These are phyloP conservation scores for Talaromyces sp. DNA, from an alignment of 2,329 filamentous ascomycete species.

Conservation along the genomic window DNA sequence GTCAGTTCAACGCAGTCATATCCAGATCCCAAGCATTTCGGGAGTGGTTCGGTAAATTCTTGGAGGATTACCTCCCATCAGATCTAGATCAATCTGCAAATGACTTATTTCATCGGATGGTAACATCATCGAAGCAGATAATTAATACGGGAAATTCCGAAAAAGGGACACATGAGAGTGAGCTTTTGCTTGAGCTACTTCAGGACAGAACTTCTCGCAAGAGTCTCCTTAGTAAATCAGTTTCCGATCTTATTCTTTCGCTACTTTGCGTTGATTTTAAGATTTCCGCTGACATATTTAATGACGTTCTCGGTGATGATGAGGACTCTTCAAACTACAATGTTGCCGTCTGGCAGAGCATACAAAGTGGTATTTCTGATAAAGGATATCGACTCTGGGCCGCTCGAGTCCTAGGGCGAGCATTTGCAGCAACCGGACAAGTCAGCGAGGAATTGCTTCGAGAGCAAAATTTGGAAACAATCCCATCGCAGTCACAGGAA, in stretches of 20 bases:
- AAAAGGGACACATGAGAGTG: slow-evolving; percentile 70
- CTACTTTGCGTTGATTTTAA: slow-evolving; percentile 71
- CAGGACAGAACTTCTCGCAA: slow-evolving; percentile 63
- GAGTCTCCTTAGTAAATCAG: slow-evolving; percentile 68
- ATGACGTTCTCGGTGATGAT: slow-evolving; percentile 70
- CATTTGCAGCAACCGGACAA: slow-evolving; percentile 73
- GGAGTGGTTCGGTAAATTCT: slow-evolving; percentile 69
- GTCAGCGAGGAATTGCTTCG: slow-evolving; percentile 49
- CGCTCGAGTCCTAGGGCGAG: slow-evolving; percentile 75
- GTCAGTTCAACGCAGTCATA: slow-evolving; percentile 73
- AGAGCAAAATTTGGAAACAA: slow-evolving; percentile 33
- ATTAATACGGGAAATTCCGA: slow-evolving; percentile 66
- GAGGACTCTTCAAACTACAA: slow-evolving; percentile 60
- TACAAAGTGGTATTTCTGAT: slow-evolving; percentile 61
- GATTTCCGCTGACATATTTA: slow-evolving; percentile 53
- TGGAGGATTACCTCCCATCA: slow-evolving; percentile 60
- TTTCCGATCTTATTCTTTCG: slow-evolving; percentile 47
- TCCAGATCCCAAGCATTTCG: slow-evolving; percentile 73
- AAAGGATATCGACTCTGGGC: slow-evolving; percentile 78
- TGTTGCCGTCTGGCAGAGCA: slow-evolving; percentile 72
- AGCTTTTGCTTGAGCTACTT: slow-evolving; percentile 74
- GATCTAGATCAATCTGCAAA: slow-evolving; percentile 49
- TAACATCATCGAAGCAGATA: slow-evolving; percentile 65
- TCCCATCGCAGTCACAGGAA: not conserved
- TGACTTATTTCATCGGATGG: slow-evolving; percentile 63